Conservation (phyloP, 2,329 filamentous ascomycete species). For the Decorospora gaudefroyi region DNA sequence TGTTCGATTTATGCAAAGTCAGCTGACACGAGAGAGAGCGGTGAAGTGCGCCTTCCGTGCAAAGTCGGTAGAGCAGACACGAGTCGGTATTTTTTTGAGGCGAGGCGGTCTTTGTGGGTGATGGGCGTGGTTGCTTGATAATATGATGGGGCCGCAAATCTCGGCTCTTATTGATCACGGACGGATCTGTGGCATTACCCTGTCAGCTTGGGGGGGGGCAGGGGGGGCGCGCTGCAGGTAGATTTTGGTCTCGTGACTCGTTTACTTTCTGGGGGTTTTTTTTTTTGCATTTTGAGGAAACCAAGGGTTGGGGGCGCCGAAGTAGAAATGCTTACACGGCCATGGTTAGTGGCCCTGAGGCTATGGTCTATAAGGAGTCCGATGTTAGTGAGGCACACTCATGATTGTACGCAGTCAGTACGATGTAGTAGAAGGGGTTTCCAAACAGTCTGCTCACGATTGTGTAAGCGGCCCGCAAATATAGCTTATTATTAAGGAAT, state of each 20-base stretch:
- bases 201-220: conserved; percentile 10
- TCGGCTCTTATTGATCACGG: neutral
- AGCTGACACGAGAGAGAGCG: conserved; percentile 11
- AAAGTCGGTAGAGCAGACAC: conserved; percentile 1
- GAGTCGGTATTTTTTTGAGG: neutral
- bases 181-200: conserved; percentile 2
- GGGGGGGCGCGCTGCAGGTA: too few relatives aligned
- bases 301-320: too few relatives aligned
- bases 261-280: too few relatives aligned
- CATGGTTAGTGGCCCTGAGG: too few relatives aligned
- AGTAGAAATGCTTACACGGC: too few relatives aligned
- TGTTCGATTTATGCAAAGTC: conserved; percentile 6
- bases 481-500: conserved; percentile 1
- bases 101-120: neutral
- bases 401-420: conserved; percentile 6
- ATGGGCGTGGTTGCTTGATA: neutral
- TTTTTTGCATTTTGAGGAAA: too few relatives aligned
- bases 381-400: too few relatives aligned
- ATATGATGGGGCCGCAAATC: conserved; percentile 2
- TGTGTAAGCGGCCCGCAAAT: conserved; percentile 11
- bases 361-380: too few relatives aligned
- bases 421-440: neutral
- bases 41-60: neutral
- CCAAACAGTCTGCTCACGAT: too few relatives aligned
- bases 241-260: too few relatives aligned